Evolutionary conservation across 164 flowering plant species (phyloP), one percentile per base, ranked within the genome.

Genomic region (Dillenia turbinata): DNA sequence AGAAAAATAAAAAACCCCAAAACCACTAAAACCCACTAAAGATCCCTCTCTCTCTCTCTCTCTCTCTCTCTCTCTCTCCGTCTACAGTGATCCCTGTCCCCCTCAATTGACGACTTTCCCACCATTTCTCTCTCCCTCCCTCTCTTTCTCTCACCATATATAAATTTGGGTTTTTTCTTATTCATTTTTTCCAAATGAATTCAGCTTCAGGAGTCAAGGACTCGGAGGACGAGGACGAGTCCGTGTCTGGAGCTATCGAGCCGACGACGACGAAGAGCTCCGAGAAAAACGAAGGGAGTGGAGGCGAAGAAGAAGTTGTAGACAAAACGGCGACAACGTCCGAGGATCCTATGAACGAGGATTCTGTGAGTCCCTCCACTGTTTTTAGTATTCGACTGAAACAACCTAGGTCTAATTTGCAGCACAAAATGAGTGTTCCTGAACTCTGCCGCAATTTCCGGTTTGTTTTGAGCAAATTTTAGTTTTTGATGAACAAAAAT

Each of bases 361-460:
- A 83, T 40, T 45, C 77, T 2, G 73, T 62, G 1, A 61, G 71
- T 59, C 88, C 95, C 11, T 88, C 97, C 2, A 81, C 90, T 9
- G 96, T 94, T 44, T 94, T 94, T 58, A 77, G 83, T 15, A 86
- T 94, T 33, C 68, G 77, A 71, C 85, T 94, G n/a, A 88, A 84
- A 65, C 99, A 94, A 81, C 96, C 94, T 13, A 62, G 73, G 50
- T 86, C 93, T n/a, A 86, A 81, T 81, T 86, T 91, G 78, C 73
- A 62, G 60, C 85, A 94, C 64, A 91, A 91, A 61, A 94, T 94
- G 99, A 91, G 96, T 62, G 97, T 94, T 16, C 99, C 99, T 12
- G 93, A 91, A 72, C 89, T 94, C 47, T 94, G 99, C 66, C 92
- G 97, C 40, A 91, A 85, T 69, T 94, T 91, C 73, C 91, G 99